These are phyloP conservation scores for Sporisorium exsertum DNA, from an alignment of 1,284 basidiomycete species.

Conservation along the genomic window DNA sequence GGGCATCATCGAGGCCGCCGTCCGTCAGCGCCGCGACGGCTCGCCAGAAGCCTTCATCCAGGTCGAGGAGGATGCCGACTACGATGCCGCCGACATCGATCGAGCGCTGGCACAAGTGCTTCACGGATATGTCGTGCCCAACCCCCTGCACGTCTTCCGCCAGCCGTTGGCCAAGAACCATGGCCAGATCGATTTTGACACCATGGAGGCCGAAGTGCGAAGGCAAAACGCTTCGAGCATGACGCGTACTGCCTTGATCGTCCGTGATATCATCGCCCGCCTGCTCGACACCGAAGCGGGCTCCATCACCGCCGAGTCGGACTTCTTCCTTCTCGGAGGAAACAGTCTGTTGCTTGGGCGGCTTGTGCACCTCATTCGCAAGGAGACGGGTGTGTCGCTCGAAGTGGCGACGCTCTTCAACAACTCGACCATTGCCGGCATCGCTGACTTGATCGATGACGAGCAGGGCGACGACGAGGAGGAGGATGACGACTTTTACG, in stretches of 20 bases:
- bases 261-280: conserved; percentile 67
- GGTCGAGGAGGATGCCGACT: conserved; percentile 68
- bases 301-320: conserved; percentile 68
- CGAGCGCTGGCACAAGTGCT: conserved; percentile 67
- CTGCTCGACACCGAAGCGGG: conserved; percentile 68
- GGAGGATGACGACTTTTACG: conserved; percentile 58
- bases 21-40: conserved; percentile 66
- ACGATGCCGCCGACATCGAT: conserved; percentile 68
- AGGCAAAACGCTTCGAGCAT: conserved; percentile 68
- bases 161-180: conserved; percentile 67
- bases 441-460: conserved; percentile 65
- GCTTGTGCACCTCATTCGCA: conserved; percentile 67
- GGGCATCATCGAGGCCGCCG: conserved; percentile 68
- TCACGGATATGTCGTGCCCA: conserved; percentile 69
- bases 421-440: conserved; percentile 67
- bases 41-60: conserved; percentile 69
- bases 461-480: conserved; percentile 61
- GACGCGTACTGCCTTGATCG: conserved; percentile 65
- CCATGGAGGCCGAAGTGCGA: conserved; percentile 69
- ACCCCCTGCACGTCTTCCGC: conserved; percentile 69
- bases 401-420: conserved; percentile 68
- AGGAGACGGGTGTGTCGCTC: conserved; percentile 67
- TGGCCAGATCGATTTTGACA: conserved; percentile 67
- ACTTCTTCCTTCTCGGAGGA: conserved; percentile 69
- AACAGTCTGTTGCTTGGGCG: conserved; percentile 68